Base-by-base conservation (phyloP, 805 yeast species). In the Candida quercuum region DNA sequence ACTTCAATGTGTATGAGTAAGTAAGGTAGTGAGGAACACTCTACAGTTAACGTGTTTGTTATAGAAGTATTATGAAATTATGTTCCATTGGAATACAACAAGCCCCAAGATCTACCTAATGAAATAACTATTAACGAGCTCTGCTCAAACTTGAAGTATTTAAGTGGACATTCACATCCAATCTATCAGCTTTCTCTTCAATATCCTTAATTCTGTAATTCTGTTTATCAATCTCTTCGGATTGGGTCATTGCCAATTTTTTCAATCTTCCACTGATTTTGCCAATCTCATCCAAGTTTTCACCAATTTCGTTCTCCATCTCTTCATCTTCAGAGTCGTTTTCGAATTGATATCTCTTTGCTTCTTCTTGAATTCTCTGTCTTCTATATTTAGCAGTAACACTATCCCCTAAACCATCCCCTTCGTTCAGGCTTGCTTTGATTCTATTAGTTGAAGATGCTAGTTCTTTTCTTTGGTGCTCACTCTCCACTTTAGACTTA, bases 311-410 rank as follows among this genome's bases (percentile, higher is more conserved):
- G 45, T 81, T 75, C 56, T 91, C 98, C 76, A 87, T 76, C 48
- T 81, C 93, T 51, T 88, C 95, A 60, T 93, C 98, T 57, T 91
- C 97, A 35, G 79, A 78, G 60, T 91, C 97, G 34, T 83, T 84
- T 55, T 87, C 96, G 50, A 86, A 85, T 51, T 85, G 86, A 61
- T 82, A 88, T 46, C 77, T 66, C 40, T 75, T 66, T 2, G 94
- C 83, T 27, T 77, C 79, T 14, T 67, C 51, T 35, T 61, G 40
- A 24, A 56, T 54, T 34, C 57, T 58, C 29, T 65, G 61, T 31
- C 65, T 60, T 36, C 63, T 61, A 46, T 66, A 66, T 26, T 55
- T 55, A 23, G 56, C 60, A 5, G 61, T 54, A 2, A 58, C 48
- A 9, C 63, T 66, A 25, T 61, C 54, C 2, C 50, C 54, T 22